phyloP scores from a whole-genome alignment of 169 alveolate genomes.

The Ichthyophthirius multifiliis region DNA sequence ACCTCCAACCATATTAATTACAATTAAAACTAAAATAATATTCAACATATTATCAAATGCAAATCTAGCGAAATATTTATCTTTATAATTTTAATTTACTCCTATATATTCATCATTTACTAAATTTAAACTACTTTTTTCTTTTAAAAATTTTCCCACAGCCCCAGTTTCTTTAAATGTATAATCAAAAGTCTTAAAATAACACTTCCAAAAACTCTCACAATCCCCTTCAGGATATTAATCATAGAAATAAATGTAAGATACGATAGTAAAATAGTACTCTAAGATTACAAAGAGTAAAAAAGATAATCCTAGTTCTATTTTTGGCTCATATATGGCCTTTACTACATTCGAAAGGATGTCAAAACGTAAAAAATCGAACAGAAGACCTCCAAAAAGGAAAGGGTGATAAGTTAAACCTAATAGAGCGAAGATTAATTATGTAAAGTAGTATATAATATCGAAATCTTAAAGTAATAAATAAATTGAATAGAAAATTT shows the following conservation, averaged over 20 bases:
- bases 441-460: constrained; percentile 13
- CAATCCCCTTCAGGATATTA: constrained; percentile 25
- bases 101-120: constrained; percentile 20
- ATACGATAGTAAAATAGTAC: constrained; percentile 37
- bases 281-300: constrained; percentile 30
- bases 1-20: constrained; percentile 64
- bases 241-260: constrained; percentile 19
- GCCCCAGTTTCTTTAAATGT: constrained; percentile 51
- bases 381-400: constrained; percentile 14
- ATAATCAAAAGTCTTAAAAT: constrained; percentile 29
- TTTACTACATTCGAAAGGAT: constrained; percentile 29
- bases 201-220: constrained; percentile 33
- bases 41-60: constrained; percentile 63
- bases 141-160: constrained; percentile 37
- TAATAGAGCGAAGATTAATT: constrained; percentile 15
- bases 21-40: constrained; percentile 43
- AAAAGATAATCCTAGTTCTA: constrained; percentile 34
- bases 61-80: constrained; percentile 49
- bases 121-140: too few relatives aligned
- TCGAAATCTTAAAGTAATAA: constrained; percentile 29
- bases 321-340: constrained; percentile 28
- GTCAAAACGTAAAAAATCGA: constrained; percentile 18
- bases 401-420: constrained; percentile 28
- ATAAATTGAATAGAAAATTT: constrained; percentile 4
- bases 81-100: not conserved